Evolutionary conservation across 192 early-diverging fungal genomes (phyloP), one percentile per base, ranked within the genome.

Genomic region (Coemansia sp.): DNA sequence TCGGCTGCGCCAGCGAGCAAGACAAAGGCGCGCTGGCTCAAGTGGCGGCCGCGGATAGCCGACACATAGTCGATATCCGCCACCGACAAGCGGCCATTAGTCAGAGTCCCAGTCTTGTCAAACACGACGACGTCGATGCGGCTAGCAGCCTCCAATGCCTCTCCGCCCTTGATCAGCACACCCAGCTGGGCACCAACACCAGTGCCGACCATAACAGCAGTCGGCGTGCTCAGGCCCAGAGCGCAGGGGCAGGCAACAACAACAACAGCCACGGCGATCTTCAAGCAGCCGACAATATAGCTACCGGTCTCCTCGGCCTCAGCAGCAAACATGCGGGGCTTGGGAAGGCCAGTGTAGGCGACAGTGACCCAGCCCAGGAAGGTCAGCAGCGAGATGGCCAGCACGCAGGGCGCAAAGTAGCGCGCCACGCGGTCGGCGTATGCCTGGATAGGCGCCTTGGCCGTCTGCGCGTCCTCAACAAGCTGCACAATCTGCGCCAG

Each of bases 221-320:
- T 99, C 11, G 97, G 97, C 5, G 95, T 97, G 44, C 95, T 93
- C 27, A 99, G 87, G 20, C 97, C 97, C 43, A 99, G 81, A 5
- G 97, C 95, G 85, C 97, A 99, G 44, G 97, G 97, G 64, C 97
- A 99, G 15, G 97, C 95, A 0, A 99, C 96, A 8, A 99, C 95
- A 58, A 97, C 93, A 5, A 98, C 96, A 7, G 94, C 92, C 33
- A 99, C 97, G 29, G 93, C 93, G 29, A 99, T 73, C 78, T 93
- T 91, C n/a, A 96, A 74, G 66, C 91, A 92, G 8, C 93, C 89
- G 27, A 93, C 88, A 64, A 95, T 86, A 78, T 90, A 92, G 73
- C 87, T 88, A 7, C 84, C 83, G 0, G 84, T 85, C 73, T 85
- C 84, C 36, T 85, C 73, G 3, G 74, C 78, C 34, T 87, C 80